Conservation (phyloP, 2,329 filamentous ascomycete genomes). For the Trichoderma koningiopsis region DNA sequence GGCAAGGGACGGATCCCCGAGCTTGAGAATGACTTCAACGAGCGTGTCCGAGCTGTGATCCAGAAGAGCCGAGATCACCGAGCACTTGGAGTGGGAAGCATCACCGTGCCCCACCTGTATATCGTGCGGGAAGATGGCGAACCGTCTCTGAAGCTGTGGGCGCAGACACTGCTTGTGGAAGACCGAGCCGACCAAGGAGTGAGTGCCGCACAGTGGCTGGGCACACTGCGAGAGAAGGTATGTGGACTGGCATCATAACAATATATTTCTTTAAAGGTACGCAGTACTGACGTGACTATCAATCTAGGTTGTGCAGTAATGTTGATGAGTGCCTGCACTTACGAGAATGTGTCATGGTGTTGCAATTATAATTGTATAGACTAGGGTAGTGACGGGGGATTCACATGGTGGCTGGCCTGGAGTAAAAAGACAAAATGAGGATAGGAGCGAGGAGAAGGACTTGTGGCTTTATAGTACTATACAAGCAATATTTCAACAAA, state of each 20-base stretch:
- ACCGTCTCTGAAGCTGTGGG: constrained; percentile 93
- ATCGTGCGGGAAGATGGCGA: constrained; percentile 94
- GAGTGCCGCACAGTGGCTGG: constrained; percentile 92
- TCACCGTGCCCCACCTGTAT: constrained; percentile 89
- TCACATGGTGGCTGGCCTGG: constrained; percentile 1
- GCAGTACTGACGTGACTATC: not conserved
- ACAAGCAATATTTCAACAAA: constrained; percentile 13
- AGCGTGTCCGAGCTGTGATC: constrained; percentile 84
- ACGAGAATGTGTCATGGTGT: not conserved
- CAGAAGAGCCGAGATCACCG: constrained; percentile 90
- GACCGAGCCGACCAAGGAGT: constrained; percentile 92
- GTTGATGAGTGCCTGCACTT: not conserved
- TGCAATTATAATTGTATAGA: constrained; percentile 22
- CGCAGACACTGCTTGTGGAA: constrained; percentile 92
- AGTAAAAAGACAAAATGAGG: constrained; percentile 8
- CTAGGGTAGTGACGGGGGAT: constrained; percentile 3
- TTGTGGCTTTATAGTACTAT: constrained; percentile 11
- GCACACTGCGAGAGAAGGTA: constrained; percentile 91
- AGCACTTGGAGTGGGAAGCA: constrained; percentile 86
- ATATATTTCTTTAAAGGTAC: too few relatives aligned
- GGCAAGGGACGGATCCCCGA: constrained; percentile 87
- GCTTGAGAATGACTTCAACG: constrained; percentile 94
- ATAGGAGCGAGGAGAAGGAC: constrained; percentile 13
- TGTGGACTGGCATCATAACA: constrained; percentile 26
- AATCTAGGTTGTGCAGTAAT: constrained; percentile 25